These are phyloP conservation scores for Calonectria pseudoreteaudii DNA, from an alignment of 2,329 filamentous ascomycete genomes.

Conservation along the genomic window DNA sequence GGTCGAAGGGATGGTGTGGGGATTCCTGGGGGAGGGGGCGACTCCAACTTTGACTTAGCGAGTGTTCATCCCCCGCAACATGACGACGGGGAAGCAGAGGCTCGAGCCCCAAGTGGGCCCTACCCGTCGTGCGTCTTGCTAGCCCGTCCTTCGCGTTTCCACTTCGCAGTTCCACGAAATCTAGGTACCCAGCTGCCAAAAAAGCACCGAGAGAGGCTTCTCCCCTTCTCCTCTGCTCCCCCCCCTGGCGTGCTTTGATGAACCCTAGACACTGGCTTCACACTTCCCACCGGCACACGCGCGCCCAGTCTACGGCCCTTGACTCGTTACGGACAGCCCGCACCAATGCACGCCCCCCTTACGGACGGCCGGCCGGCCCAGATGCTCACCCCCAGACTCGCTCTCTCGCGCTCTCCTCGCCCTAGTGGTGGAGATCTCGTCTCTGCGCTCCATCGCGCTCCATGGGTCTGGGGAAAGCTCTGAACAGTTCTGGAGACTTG, in stretches of 20 bases:
- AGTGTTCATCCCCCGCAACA: conserved; percentile 40
- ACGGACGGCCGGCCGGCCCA: conserved; percentile 39
- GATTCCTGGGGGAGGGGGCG: conserved; percentile 32
- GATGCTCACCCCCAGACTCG: conserved; percentile 13
- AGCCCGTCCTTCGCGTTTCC: conserved; percentile 10
- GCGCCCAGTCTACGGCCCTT: conserved; percentile 13
- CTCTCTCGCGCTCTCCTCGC: conserved; percentile 29
- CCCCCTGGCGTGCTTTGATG: conserved; percentile 24
- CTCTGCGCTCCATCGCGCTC: conserved; percentile 7
- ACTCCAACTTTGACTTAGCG: conserved; percentile 36
- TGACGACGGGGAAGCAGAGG: conserved; percentile 28
- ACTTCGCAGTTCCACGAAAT: conserved; percentile 5
- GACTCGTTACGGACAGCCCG: conserved; percentile 34
- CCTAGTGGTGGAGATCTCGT: conserved; percentile 42
- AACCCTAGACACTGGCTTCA: conserved; percentile 29
- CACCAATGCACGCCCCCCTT: conserved; percentile 23
- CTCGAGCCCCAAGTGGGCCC: conserved; percentile 25
- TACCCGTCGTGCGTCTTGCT: conserved; percentile 1
- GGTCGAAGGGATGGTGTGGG: conserved; percentile 44
- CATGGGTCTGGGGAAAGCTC: conserved; percentile 3
- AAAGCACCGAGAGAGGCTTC: not conserved
- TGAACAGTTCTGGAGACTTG: not conserved
- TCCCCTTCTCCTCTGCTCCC: not conserved
- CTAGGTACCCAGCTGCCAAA: not conserved
- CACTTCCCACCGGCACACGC: conserved; percentile 12